These are phyloP conservation scores for Camelina hispida DNA, from an alignment of 345 rosid species.

Conservation along the genomic window DNA sequence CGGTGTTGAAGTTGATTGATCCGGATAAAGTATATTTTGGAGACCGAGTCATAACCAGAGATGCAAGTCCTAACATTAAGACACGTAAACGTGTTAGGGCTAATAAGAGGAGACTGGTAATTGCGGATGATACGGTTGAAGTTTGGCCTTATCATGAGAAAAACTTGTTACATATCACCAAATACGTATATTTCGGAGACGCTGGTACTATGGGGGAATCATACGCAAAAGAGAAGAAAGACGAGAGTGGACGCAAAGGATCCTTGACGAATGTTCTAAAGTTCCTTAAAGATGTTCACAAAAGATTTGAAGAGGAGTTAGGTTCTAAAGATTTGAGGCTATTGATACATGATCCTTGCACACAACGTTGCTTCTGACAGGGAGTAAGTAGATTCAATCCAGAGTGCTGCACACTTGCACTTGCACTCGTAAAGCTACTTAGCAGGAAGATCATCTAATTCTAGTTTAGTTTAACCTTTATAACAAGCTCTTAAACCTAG, in stretches of 20 bases:
- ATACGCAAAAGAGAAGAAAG: constrained; percentile 30
- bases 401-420: no score
- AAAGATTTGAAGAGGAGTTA: background rate
- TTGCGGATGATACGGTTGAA: constrained; percentile 24
- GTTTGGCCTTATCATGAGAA: constrained; percentile 28
- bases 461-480: no score
- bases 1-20: constrained; percentile 26
- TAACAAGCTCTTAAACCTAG: no score
- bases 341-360: background rate
- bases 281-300: background rate
- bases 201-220: background rate
- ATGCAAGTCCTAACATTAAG: background rate
- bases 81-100: constrained; percentile 7
- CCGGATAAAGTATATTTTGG: constrained; percentile 15
- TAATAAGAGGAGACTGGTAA: constrained; percentile 19
- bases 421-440: no score
- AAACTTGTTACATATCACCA: constrained; percentile 19
- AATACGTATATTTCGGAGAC: constrained; percentile 1
- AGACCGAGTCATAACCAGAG: constrained; percentile 22
- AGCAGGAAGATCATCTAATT: no score
- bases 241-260: constrained; percentile 17
- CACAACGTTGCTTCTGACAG: background rate
- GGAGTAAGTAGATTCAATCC: no score
- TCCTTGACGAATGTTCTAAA: constrained; percentile 12
- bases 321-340: constrained; percentile 11